Evolutionary conservation across 1,139 yeast species (phyloP), one percentile per base, ranked within the genome.

Genomic region (Yamadazyma jaroonii): DNA sequence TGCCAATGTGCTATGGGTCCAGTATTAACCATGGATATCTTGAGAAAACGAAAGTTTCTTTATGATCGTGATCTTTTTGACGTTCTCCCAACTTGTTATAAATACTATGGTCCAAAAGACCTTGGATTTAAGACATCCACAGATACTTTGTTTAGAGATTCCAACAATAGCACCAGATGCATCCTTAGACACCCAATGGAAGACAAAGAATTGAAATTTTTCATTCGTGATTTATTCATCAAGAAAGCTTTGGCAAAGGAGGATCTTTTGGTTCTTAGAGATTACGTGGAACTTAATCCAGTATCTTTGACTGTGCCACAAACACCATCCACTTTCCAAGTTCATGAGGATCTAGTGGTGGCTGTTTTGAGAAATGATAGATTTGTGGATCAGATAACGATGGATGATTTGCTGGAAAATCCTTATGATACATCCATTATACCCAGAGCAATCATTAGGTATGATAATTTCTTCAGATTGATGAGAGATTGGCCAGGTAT

Each of bases 341-440:
- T 36, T 6, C 29, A 36, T 14, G 31, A 32, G 13, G 36, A 65
- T 40, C 49, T 67, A 31, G 64, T 61, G n/a, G 66, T 62, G 0
- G 58, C 66, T 36, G 62, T 65, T 7, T 13, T 54, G 6, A 52
- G 69, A 21, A 72, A 67, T 42, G 59, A 60, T 35, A 39, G 55
- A 15, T 67, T 66, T 41, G 50, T 60, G 4, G 53, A 53, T 22
- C 60, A 61, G 37, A 63, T 67, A 61, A 57, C 56, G 31, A 41
- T 46, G 1, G 35, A 61, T 6, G 54, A 62, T 34, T 61, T 66
- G 67, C 39, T 67, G 3, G 48, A 47, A 15, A 56, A 61, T 1
- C 59, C 61, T 3, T 38, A 48, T 9, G 32, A 60, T 2, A 35
- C 34, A 6, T 43, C 45, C 7, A 52, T 58, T 3, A 32, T 62